Evolutionary conservation across 495 filamentous ascomycete species (phyloP), one percentile per base, ranked within the genome.

Genomic region (Daldinia caldariorum): DNA sequence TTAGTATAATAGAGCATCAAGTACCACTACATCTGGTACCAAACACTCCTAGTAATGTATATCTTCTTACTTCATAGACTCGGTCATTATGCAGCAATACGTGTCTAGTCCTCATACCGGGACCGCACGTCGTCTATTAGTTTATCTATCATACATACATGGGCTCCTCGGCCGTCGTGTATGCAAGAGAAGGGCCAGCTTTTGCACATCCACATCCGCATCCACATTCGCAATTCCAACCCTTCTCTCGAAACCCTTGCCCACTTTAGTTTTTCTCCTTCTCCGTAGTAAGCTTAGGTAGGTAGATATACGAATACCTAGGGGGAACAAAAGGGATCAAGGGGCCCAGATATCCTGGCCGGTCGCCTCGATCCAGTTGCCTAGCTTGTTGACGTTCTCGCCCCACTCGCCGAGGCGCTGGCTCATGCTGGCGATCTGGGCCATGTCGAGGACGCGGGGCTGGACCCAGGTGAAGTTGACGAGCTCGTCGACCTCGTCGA

Each of bases 401-500:
- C 97, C 94, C 95, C 95, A 99, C 66, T 98, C 94, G 79, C 90
- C 88, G 76, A 99, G 80, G 58, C 94, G 81, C 74, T 86, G 84
- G 72, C 92, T 89, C 95, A 99, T 98, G 69, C 89, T 93, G 76
- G 93, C 93, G 71, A 99, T 96, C 85, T 98, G 96, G 77, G 87
- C 89, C 88, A 94, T 92, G 81, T 98, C 95, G 72, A 99, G 79
- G 54, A 97, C 92, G 85, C 97, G 97, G 12, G 95, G 96, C 85
- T 99, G 95, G 43, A 99, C 95, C 95, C 95, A 99, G 76, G 92
- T 92, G 82, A 99, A 97, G 77, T 94, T 86, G 29, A 95, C 95
- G 57, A 98, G 87, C 82, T 93, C 89, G 55, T 91, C 94, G 31
- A 98, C 95, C 83, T 99, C 94, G 80, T 99, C 95, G 69, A 99